Evolutionary conservation across 1,139 yeast genomes (phyloP).

Genomic region (Scheffersomyces stambukii): DNA sequence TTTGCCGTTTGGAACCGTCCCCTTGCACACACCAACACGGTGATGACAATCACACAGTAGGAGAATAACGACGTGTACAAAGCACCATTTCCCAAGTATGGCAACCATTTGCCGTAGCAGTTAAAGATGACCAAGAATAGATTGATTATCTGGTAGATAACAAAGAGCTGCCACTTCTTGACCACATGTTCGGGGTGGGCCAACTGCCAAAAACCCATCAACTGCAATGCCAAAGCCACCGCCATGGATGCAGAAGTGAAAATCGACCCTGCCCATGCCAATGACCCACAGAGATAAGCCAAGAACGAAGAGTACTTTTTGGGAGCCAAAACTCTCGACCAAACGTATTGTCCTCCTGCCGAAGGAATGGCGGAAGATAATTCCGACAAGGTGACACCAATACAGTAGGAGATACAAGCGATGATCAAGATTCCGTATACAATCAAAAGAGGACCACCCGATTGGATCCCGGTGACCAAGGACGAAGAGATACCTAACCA

Average conservation of each 20-base stretch:
- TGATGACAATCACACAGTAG: conserved; percentile 31
- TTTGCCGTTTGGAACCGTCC: conserved; percentile 32
- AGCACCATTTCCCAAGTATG: conserved; percentile 30
- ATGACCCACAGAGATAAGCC: conserved; percentile 52
- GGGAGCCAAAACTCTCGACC: conserved; percentile 56
- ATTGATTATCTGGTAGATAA: conserved; percentile 41
- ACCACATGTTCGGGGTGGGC: conserved; percentile 39
- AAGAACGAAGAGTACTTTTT: conserved; percentile 41
- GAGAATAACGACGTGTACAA: conserved; percentile 36
- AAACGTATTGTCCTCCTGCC: conserved; percentile 60
- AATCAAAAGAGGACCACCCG: conserved; percentile 67
- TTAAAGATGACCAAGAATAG: conserved; percentile 31
- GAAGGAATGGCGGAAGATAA: conserved; percentile 51
- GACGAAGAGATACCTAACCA: conserved; percentile 58
- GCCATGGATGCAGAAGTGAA: conserved; percentile 56
- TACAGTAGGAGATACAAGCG: conserved; percentile 41
- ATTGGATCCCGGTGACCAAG: conserved; percentile 56
- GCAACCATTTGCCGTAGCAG: conserved; percentile 34
- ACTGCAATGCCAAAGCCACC: conserved; percentile 43
- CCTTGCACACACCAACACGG: conserved; percentile 34
- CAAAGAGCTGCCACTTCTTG: conserved; percentile 50
- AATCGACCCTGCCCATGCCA: conserved; percentile 56
- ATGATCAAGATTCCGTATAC: conserved; percentile 66
- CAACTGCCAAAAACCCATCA: conserved; percentile 49
- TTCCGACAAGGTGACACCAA: conserved; percentile 43